Conservation (phyloP, 116 monocot genomes). For the Cymodocea nodosa region DNA sequence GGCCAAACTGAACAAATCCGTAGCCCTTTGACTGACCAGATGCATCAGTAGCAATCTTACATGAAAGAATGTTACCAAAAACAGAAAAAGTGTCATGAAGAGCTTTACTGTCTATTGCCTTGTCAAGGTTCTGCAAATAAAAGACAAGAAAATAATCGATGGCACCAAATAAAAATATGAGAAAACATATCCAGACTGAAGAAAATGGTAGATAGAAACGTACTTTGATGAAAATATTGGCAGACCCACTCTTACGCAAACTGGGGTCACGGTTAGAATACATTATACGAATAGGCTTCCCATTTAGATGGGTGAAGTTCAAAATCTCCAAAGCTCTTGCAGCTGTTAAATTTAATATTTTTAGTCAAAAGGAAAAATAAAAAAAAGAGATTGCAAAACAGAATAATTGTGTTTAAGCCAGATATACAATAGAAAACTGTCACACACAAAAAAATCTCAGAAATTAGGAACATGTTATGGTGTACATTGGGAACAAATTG, state of each 20-base stretch:
- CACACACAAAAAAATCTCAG: too few species aligned
- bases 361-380: background rate
- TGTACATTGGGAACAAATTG: too few species aligned
- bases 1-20: slow-evolving; percentile 90
- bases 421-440: too few species aligned
- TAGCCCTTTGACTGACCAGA: slow-evolving; percentile 88
- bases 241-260: slow-evolving; percentile 67
- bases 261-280: slow-evolving; percentile 93
- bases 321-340: slow-evolving; percentile 73
- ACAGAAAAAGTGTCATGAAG: slow-evolving; percentile 80
- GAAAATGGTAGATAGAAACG: background rate
- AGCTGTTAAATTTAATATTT: slow-evolving; percentile 30
- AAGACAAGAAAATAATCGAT: too few species aligned
- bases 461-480: too few species aligned
- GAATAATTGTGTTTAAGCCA: background rate
- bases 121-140: slow-evolving; percentile 79
- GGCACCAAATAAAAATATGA: too few species aligned
- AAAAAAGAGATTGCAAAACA: background rate
- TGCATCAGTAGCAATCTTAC: slow-evolving; percentile 74
- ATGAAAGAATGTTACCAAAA: slow-evolving; percentile 89
- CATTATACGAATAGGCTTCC: slow-evolving; percentile 88
- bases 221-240: slow-evolving; percentile 97
- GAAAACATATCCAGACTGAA: too few species aligned
- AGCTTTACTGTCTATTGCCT: slow-evolving; percentile 80
- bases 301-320: slow-evolving; percentile 78